Base-by-base conservation (phyloP, 2,329 filamentous ascomycete genomes). In the Chrysoporthe deuterocubensis region DNA sequence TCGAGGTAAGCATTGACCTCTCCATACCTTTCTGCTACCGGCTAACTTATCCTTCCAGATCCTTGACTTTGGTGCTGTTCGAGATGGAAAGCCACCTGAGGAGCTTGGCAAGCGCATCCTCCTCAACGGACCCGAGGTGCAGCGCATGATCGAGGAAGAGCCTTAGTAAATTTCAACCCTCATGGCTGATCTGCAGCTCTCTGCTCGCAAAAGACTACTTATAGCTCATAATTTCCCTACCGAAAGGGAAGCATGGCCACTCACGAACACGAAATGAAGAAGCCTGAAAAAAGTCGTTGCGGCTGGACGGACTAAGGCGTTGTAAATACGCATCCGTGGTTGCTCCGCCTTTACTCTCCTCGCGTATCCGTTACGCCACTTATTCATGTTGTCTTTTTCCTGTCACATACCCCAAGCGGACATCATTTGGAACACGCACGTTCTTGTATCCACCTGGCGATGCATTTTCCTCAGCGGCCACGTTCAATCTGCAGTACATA, bases 31-130 rank as follows among this genome's bases (percentile, higher is more conserved):
- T 46, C 16, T 11, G 13, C 46, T 48, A 57, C 84, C 75, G 56
- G 42, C 57, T 60, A 21, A 60, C 42, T 44, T 42, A 14, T 32
- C 46, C 54, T 65, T 70, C 11, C 72, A 98, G 96, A 95, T 99
- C 72, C 90, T 99, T 69, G 96, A 99, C 80, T 99, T 98, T 80
- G 96, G 96, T 68, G 96, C 96, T 71, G 90, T 92, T 60, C 91
- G 96, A 72, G 96, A 99, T 75, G 95, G 95, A 64, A 87, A 93
- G 69, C 88, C 92, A 3, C 85, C 88, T 18, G 89, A 91, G 71
- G 88, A 94, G 73, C 88, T 95, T 57, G 94, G 94, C 56, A 89
- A 88, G 73, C 90, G 95, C 59, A 94, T 94, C 66, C 79, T 91
- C n/a, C 81, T 90, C 9, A 88, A 90, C 70, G 83, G 84, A 54